Percentiles rank a stretch among this genome's conserved stretches.
phyloP scores from a whole-genome alignment of 2,329 filamentous ascomycete genomes.

The Diaporthe ilicicola region DNA sequence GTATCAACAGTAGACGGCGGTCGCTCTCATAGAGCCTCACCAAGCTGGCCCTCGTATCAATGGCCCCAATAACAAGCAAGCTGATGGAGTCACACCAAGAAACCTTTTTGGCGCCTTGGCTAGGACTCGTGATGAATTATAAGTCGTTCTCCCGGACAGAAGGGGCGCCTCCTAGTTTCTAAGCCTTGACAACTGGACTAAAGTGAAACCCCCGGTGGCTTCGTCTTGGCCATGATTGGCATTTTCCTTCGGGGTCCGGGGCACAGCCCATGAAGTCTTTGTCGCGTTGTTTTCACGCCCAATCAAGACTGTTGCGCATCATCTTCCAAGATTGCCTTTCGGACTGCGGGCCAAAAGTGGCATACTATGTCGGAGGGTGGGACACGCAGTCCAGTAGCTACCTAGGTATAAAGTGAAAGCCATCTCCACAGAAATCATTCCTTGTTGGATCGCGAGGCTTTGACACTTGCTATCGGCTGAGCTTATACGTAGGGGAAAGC shows the following conservation, averaged over 20 bases:
- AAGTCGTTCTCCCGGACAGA: conserved; percentile 16
- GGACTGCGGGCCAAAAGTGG: conserved; percentile 12
- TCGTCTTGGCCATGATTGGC: conserved; percentile 19
- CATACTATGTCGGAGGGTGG: not conserved
- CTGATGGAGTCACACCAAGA: not conserved
- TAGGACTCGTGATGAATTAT: conserved; percentile 9
- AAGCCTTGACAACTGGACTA: conserved; percentile 7
- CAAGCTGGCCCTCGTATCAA: not conserved
- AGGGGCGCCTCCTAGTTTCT: not conserved
- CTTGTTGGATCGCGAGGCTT: not conserved
- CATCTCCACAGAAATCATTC: not conserved
- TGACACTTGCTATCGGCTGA: conserved; percentile 1
- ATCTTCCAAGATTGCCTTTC: conserved; percentile 15
- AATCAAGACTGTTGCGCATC: conserved; percentile 3
- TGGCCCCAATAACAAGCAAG: not conserved
- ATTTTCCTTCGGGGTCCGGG: conserved; percentile 14
- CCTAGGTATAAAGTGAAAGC: conserved; percentile 19
- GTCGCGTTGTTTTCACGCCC: not conserved
- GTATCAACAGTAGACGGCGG: not conserved
- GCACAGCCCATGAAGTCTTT: not conserved
- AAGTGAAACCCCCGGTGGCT: conserved; percentile 17
- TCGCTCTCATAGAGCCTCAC: not conserved
- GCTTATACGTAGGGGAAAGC: not conserved
- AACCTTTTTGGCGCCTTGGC: conserved; percentile 24
- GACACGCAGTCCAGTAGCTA: not conserved